Evolutionary conservation across 2,329 filamentous ascomycete genomes (phyloP), one percentile per base, ranked within the genome.

Genomic region (Talaromyces sp.): DNA sequence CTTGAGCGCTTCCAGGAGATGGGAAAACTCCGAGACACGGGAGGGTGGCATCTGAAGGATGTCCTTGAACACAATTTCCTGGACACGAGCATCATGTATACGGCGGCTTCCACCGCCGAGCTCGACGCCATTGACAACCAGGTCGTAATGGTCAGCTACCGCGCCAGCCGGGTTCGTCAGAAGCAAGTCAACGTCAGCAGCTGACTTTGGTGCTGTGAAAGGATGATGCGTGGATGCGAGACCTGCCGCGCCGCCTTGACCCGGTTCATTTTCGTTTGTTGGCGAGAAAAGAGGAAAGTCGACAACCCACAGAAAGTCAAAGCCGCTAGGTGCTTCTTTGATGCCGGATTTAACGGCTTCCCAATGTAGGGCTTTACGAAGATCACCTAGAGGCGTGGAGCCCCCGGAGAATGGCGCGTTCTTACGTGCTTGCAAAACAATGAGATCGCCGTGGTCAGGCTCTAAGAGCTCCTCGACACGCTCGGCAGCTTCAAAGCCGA

Each of bases 81-180:
- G 95, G 67, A 97, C 82, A 0, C 84, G 81, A 0, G 91, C 88
- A 50, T 89, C 83, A 75, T 99, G 95, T 60, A 98, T 97, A 82
- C 95, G 90, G 14, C 91, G 86, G 73, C 90, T 96, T 35, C 95
- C 96, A 11, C 95, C 95, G 27, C 95, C 95, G 1, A 99, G 84
- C 75, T 99, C 95, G 5, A 96, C 86, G 4, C 95, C 95, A 71
- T 99, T 99, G 67, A 98, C 85, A 0, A 99, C 93, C 14, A 99
- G 86, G 68, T 99, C 95, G 76, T 97, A 99, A 71, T 96, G 93
- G 68, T 96, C 93, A 3, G 89, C 96, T 66, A 83, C 85, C 1
- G 86, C 91, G 53, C 82, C 76, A 0, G 91, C 80, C 0, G 95
- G 93, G 46, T 92, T 82, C 0, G 82, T 86, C 41, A 86, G 80